Percentiles rank a stretch among this genome's conserved stretches.
Evolutionary conservation across 2,329 filamentous ascomycete genomes (phyloP).

Genomic region (Cryphonectria naterciae): DNA sequence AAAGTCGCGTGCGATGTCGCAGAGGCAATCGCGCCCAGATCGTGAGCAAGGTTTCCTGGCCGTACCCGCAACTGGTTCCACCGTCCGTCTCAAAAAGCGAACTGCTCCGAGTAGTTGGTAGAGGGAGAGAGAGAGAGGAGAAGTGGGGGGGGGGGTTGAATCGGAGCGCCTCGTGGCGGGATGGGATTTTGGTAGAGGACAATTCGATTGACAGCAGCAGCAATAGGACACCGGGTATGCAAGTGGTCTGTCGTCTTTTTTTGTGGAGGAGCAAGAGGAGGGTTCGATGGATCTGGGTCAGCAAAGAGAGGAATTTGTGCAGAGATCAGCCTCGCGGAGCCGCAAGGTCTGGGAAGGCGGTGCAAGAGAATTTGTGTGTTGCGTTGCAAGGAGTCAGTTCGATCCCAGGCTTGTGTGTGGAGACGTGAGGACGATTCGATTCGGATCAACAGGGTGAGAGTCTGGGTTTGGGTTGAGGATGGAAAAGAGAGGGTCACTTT

Average conservation of each 20-base stretch:
- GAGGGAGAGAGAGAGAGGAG: background rate
- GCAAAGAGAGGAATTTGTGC: conserved; percentile 1
- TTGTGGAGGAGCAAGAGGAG: background rate
- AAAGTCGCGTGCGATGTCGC: conserved; percentile 31
- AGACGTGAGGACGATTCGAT: conserved; percentile 26
- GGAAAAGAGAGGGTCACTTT: background rate
- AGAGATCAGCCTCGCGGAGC: conserved; percentile 11
- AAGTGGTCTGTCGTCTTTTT: background rate
- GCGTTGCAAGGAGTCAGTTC: conserved; percentile 24
- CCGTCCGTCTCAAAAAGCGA: conserved; percentile 21
- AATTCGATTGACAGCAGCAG: conserved; percentile 17
- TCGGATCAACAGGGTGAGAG: conserved; percentile 24
- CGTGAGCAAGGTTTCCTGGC: conserved; percentile 27
- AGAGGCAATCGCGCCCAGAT: conserved; percentile 27
- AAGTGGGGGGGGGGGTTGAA: background rate
- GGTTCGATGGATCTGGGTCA: conserved; percentile 3
- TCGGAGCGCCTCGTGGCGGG: conserved; percentile 7
- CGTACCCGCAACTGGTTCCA: conserved; percentile 18
- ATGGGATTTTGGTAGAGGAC: conserved; percentile 12
- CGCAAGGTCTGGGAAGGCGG: conserved; percentile 20
- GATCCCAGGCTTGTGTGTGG: conserved; percentile 18
- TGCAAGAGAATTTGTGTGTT: conserved; percentile 25
- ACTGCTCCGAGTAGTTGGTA: conserved; percentile 13
- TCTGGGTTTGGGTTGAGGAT: conserved; percentile 17
- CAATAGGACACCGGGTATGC: conserved; percentile 3